These are phyloP conservation scores for Eucommia ulmoides DNA, from an alignment of 257 asterid genomes.

Conservation along the genomic window DNA sequence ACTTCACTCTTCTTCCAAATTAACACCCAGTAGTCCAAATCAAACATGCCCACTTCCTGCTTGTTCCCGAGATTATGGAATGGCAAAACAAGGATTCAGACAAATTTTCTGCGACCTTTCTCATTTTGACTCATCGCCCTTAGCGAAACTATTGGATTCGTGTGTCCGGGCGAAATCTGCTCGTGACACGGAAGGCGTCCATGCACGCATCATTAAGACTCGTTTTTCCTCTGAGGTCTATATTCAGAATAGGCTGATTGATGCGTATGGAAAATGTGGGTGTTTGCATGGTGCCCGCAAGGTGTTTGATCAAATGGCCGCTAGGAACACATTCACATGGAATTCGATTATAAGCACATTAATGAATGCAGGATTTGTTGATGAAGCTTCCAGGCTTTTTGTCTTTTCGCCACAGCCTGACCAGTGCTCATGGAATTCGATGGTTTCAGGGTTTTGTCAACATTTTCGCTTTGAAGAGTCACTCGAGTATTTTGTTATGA, in stretches of 20 bases:
- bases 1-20: background rate
- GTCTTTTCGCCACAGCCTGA: background rate
- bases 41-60: background rate
- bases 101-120: background rate
- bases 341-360: background rate
- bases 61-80: background rate
- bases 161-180: background rate
- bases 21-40: background rate
- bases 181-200: background rate
- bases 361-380: background rate
- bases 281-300: slow-evolving; percentile 8
- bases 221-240: background rate
- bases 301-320: background rate
- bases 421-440: background rate
- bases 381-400: background rate
- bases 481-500: background rate
- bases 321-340: background rate
- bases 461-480: background rate
- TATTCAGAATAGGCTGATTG: background rate
- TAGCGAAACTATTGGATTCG: background rate
- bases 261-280: slow-evolving; percentile 14
- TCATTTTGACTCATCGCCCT: background rate
- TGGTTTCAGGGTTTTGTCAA: background rate
- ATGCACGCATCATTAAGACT: background rate
- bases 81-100: background rate